Base-by-base conservation (phyloP, 2,329 filamentous ascomycete genomes). In the Albophoma yamanashiensis region DNA sequence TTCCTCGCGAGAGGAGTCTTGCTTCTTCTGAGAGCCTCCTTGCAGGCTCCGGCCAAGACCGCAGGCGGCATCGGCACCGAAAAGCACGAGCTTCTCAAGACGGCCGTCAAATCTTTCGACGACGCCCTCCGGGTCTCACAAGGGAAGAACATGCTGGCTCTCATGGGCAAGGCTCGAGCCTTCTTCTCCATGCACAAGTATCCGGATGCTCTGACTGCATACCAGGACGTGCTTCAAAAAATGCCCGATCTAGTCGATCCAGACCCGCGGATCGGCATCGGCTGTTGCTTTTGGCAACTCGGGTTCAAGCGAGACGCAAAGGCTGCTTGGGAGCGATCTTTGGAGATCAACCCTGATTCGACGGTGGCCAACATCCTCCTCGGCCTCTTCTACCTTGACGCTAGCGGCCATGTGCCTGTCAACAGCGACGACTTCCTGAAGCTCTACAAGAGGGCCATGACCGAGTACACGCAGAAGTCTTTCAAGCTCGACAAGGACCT, bases 281-380 rank as follows among this genome's bases (percentile, higher is more conserved):
- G 94, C 55, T 94, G 91, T 74, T 99, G 94, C 78, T 88, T 97
- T 73, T 99, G 95, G 94, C 91, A 96, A 73, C 81, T 99, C 36
- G 92, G 92, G 14, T 92, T 91, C 78, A 97, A 95, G 73, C 91
- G 96, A 40, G 91, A 96, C 68, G 94, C 95, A 9, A 93, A 90
- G 70, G 78, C 81, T 56, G 93, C 94, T 15, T 99, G 94, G 94
- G 89, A 96, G 70, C 83, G 94, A 64, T 86, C 89, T 15, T 76
- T 97, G 36, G 90, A 95, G 70, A 82, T 97, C 69, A 85, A 82
- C 68, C 86, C 90, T 0, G 83, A 92, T 31, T 96, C 92, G 27
- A 97, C 96, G 75, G 85, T 92, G 62, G 92, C 92, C 57, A 92
- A 95, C 67, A 91, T 96, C 57, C 81, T 99, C 11, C 84, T 99